Conservation (phyloP, 345 rosid species). For the Syzygium jambos region DNA sequence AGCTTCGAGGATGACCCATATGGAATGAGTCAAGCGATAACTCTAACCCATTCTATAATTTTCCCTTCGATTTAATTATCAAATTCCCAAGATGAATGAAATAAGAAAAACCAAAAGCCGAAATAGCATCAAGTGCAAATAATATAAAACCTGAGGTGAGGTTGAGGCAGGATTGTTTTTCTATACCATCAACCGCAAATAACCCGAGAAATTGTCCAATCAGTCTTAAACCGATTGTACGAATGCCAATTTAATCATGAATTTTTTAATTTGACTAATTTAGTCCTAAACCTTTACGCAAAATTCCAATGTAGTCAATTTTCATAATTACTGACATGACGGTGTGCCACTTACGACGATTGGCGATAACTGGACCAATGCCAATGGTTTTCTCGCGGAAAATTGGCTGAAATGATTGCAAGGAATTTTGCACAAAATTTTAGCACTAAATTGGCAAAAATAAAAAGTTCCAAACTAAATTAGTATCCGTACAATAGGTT, state of each 20-base stretch:
- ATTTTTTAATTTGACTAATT: not conserved
- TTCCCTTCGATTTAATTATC: not conserved
- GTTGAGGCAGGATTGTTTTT: not conserved
- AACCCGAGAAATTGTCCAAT: not conserved
- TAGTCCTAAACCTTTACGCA: fast-evolving
- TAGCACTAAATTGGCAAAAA: not conserved
- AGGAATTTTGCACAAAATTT: not conserved
- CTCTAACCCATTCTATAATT: not conserved
- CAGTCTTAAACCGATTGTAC: not conserved
- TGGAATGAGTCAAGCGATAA: not conserved
- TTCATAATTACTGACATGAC: not conserved
- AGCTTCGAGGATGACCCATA: not conserved
- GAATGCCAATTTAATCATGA: not conserved
- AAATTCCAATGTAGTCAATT: not conserved
- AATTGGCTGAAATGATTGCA: not conserved
- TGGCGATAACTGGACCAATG: fast-evolving
- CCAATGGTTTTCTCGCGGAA: not conserved
- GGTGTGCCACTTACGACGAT: fast-evolving
- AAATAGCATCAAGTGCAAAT: not conserved
- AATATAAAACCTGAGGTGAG: not conserved
- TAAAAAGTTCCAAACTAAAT: not conserved
- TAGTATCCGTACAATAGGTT: not conserved
- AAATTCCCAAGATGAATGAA: not conserved
- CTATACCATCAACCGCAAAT: not conserved
- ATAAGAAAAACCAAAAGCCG: not conserved